phyloP scores from a whole-genome alignment of 495 filamentous ascomycete species.

The Geoglossum glabrum region DNA sequence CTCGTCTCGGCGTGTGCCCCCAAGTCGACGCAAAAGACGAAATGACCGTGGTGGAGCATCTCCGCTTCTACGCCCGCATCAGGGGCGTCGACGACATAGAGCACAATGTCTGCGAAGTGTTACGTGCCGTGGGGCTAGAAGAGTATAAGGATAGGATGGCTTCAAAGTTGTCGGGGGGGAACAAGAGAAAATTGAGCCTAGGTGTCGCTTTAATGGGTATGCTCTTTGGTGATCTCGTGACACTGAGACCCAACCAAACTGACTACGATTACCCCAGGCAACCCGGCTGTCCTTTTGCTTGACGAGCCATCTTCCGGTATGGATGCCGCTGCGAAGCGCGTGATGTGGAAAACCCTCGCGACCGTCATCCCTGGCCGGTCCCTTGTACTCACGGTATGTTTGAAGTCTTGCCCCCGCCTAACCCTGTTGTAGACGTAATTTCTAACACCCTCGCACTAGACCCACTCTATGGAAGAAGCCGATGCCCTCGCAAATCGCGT shows the following conservation, averaged over 20 bases:
- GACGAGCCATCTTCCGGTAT: slow-evolving; percentile 52
- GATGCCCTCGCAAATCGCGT: slow-evolving; percentile 49
- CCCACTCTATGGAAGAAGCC: slow-evolving; percentile 66
- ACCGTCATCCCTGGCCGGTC: slow-evolving; percentile 35
- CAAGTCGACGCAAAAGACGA: slow-evolving; percentile 40
- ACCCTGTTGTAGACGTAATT: neutral
- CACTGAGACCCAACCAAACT: neutral
- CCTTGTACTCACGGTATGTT: slow-evolving; percentile 36
- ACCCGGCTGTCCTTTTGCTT: slow-evolving; percentile 49
- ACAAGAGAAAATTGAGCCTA: slow-evolving; percentile 50
- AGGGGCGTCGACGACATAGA: slow-evolving; percentile 42
- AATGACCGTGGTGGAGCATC: slow-evolving; percentile 52
- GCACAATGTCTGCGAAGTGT: slow-evolving; percentile 38
- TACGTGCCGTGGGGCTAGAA: slow-evolving; percentile 37
- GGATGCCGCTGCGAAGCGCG: slow-evolving; percentile 50
- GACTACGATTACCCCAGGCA: slow-evolving; percentile 17
- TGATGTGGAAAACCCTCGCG: slow-evolving; percentile 54
- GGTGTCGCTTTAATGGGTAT: slow-evolving; percentile 51
- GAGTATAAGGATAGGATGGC: slow-evolving; percentile 41
- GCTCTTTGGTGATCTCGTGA: neutral
- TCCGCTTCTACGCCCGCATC: slow-evolving; percentile 52
- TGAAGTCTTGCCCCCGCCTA: too few species aligned
- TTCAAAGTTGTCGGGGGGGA: slow-evolving; percentile 46
- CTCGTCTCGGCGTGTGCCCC: slow-evolving; percentile 39
- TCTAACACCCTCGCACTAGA: slow-evolving; percentile 12